A percentile compares a stretch with the other conserved stretches of the same genome.
Evolutionary conservation across 805 yeast genomes (phyloP).

Genomic region (Candida odintsovae): DNA sequence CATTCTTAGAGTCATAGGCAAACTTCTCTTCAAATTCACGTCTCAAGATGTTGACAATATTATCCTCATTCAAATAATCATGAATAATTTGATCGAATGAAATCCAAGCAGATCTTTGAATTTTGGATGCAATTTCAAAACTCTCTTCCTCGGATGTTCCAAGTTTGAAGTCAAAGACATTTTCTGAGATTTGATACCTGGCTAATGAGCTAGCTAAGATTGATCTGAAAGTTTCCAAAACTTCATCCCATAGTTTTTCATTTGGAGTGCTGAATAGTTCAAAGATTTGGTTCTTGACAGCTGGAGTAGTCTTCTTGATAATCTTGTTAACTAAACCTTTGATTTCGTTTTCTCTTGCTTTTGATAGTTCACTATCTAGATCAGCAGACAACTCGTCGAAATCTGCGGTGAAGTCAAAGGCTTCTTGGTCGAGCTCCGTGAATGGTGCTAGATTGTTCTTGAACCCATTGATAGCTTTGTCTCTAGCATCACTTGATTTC

Average conservation of each 20-base stretch:
- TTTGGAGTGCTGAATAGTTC: slow-evolving; percentile 45
- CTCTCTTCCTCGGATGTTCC: slow-evolving; percentile 49
- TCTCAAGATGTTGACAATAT: slow-evolving; percentile 57
- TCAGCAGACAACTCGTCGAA: slow-evolving; percentile 26
- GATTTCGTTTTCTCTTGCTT: slow-evolving; percentile 21
- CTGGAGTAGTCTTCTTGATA: slow-evolving; percentile 39
- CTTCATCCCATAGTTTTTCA: slow-evolving; percentile 54
- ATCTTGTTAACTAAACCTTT: slow-evolving; percentile 33
- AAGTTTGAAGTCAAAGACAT: slow-evolving; percentile 54
- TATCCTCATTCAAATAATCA: slow-evolving; percentile 61
- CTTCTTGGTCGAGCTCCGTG: slow-evolving; percentile 9
- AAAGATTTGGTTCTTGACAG: slow-evolving; percentile 46
- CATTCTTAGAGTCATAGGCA: slow-evolving; percentile 74
- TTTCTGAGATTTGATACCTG: slow-evolving; percentile 24
- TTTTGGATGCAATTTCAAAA: slow-evolving; percentile 30
- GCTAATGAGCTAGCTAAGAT: slow-evolving; percentile 26
- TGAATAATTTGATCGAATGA: slow-evolving; percentile 51
- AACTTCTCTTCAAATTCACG: slow-evolving; percentile 79
- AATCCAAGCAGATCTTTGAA: slow-evolving; percentile 60
- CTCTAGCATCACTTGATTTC: slow-evolving; percentile 28
- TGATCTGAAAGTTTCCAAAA: slow-evolving; percentile 38
- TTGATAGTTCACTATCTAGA: slow-evolving; percentile 22
- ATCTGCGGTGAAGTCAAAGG: slow-evolving; percentile 28
- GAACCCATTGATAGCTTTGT: slow-evolving; percentile 17
- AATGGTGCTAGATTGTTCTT: slow-evolving; percentile 12